Conservation (phyloP, 768 basidiomycete genomes). For the Suillus paluster region DNA sequence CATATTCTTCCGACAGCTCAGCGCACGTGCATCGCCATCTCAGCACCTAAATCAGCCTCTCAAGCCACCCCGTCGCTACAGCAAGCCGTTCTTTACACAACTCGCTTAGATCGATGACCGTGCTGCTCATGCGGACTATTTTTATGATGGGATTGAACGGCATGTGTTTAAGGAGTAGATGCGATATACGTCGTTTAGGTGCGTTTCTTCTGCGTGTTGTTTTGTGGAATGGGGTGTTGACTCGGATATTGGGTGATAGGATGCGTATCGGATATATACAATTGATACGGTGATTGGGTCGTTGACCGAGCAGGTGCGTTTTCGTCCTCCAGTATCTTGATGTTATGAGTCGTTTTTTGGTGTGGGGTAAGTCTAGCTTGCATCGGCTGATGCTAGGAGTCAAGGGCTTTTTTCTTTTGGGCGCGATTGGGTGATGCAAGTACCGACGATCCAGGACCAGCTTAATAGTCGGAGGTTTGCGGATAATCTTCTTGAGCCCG, state of each 20-base stretch:
- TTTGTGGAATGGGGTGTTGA: no score
- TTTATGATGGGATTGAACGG: conserved; percentile 90
- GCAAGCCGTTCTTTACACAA: conserved; percentile 33
- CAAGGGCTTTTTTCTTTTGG: conserved; percentile 69
- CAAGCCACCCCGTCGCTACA: conserved; percentile 21
- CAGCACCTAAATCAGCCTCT: conserved; percentile 10
- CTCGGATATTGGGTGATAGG: conserved; percentile 19
- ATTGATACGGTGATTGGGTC: conserved; percentile 89
- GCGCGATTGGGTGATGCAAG: conserved; percentile 62
- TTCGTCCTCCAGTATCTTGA: conserved; percentile 7
- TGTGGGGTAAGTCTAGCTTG: conserved; percentile 59
- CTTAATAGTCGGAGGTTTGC: conserved; percentile 67
- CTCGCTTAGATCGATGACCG: conserved; percentile 37
- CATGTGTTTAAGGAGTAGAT: conserved; percentile 89
- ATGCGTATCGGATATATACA: conserved; percentile 90
- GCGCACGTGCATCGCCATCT: conserved; percentile 49
- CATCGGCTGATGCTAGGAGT: conserved; percentile 67
- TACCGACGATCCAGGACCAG: conserved; percentile 72
- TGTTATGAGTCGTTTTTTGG: neutral
- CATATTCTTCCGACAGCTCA: conserved; percentile 73
- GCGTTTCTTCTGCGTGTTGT: conserved; percentile 10
- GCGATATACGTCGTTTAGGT: conserved; percentile 84
- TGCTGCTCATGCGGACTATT: conserved; percentile 59
- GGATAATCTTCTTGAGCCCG: conserved; percentile 72
- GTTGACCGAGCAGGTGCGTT: conserved; percentile 83